These are phyloP conservation scores for Coprinopsis cinerea DNA, from an alignment of 768 basidiomycete species.

Conservation along the genomic window DNA sequence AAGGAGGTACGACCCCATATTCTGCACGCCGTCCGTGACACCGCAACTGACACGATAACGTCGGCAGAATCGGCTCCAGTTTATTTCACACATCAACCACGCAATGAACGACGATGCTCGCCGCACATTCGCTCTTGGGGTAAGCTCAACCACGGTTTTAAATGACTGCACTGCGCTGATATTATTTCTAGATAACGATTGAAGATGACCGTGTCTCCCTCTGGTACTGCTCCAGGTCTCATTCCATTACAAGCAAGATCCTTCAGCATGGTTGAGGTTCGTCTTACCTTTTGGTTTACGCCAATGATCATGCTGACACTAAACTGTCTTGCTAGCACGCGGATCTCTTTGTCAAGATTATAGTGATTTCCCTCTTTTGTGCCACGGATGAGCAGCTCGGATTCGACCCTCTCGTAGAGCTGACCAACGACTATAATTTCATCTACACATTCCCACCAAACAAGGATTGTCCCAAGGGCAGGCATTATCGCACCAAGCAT, in stretches of 20 bases:
- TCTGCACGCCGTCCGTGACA: neutral
- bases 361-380: slow-evolving; percentile 6
- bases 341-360: neutral
- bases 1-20: slow-evolving; percentile 2
- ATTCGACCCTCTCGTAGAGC: neutral
- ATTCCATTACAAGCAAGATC: slow-evolving; percentile 7
- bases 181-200: slow-evolving; percentile 5
- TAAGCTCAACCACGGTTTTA: slow-evolving; percentile 4
- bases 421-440: neutral
- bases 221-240: slow-evolving; percentile 11
- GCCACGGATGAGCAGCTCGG: neutral
- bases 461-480: too few species aligned
- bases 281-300: neutral
- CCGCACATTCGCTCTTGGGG: slow-evolving; percentile 19
- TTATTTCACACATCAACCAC: slow-evolving; percentile 9
- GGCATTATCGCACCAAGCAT: neutral
- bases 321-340: too few species aligned
- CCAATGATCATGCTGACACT: neutral
- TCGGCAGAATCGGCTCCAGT: slow-evolving; percentile 9
- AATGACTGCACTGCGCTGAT: neutral
- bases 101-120: slow-evolving; percentile 22
- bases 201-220: slow-evolving; percentile 7
- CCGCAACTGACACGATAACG: slow-evolving; percentile 3
- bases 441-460: neutral
- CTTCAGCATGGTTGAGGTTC: slow-evolving; percentile 8